phyloP scores from a whole-genome alignment of 768 basidiomycete genomes.

The Thelephora ganbajun region DNA sequence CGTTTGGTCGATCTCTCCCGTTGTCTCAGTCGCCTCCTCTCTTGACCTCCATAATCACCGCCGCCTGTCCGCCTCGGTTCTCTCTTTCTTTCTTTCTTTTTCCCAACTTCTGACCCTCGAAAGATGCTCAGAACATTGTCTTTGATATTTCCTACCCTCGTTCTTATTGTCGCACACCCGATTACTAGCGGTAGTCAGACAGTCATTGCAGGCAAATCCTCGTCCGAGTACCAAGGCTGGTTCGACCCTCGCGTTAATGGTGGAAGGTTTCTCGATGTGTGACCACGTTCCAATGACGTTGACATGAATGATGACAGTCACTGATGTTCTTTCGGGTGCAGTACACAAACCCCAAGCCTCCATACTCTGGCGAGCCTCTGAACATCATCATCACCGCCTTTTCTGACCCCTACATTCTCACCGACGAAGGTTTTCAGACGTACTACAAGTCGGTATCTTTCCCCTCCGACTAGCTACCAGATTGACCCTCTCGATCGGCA shows the following conservation, averaged over 20 bases:
- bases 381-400: conserved; percentile 70
- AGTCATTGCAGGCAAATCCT: background rate
- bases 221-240: conserved; percentile 25
- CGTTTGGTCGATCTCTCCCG: background rate
- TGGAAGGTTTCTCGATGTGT: conserved; percentile 64
- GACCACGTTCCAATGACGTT: conserved; percentile 11
- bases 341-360: conserved; percentile 41
- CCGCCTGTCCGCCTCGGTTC: conserved; percentile 1
- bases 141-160: background rate
- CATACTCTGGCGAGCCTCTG: conserved; percentile 56
- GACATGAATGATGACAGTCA: background rate
- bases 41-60: background rate
- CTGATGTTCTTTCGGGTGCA: conserved; percentile 14
- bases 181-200: background rate
- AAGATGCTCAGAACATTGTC: background rate
- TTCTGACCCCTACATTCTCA: conserved; percentile 72
- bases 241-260: conserved; percentile 61
- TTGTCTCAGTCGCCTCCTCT: background rate
- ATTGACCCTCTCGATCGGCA: conserved; percentile 13
- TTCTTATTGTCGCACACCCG: background rate
- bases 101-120: background rate
- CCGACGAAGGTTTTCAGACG: conserved; percentile 51
- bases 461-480: background rate
- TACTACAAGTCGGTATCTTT: conserved; percentile 45
- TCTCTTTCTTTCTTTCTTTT: conserved; percentile 2